Conservation (phyloP, 352 stramenopile species). For the Globisporangium nodosum region DNA sequence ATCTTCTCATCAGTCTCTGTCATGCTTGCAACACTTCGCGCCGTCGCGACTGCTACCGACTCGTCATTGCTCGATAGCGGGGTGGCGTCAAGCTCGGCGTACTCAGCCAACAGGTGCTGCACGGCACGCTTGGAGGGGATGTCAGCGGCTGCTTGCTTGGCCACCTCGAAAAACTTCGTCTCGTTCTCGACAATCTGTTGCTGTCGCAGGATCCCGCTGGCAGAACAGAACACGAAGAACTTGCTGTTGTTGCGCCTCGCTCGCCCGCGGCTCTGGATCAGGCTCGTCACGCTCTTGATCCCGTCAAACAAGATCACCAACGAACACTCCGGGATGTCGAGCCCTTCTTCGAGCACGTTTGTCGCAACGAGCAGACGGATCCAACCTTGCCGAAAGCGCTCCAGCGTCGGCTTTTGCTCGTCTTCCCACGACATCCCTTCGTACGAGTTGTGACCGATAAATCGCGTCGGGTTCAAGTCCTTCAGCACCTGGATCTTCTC, state of each 20-base stretch:
- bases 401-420: slow-evolving; percentile 66
- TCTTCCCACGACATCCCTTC: slow-evolving; percentile 81
- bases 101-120: slow-evolving; percentile 23
- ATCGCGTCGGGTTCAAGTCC: slow-evolving; percentile 60
- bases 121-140: slow-evolving; percentile 46
- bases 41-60: neutral
- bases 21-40: neutral
- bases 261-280: slow-evolving; percentile 74
- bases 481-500: slow-evolving; percentile 43
- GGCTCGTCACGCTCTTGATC: slow-evolving; percentile 56
- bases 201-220: slow-evolving; percentile 30
- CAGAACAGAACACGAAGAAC: slow-evolving; percentile 68
- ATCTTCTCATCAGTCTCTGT: slow-evolving; percentile 19
- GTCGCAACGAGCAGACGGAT: slow-evolving; percentile 73
- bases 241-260: slow-evolving; percentile 46
- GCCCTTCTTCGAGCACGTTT: slow-evolving; percentile 74
- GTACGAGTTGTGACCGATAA: slow-evolving; percentile 78
- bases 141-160: slow-evolving; percentile 25
- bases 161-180: slow-evolving; percentile 31
- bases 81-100: slow-evolving; percentile 2
- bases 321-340: slow-evolving; percentile 75
- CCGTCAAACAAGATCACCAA: slow-evolving; percentile 77
- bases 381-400: slow-evolving; percentile 55
- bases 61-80: slow-evolving; percentile 1
- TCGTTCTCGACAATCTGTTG: slow-evolving; percentile 55